Evolutionary conservation across 2,329 filamentous ascomycete genomes (phyloP).

Genomic region (Fusarium duplospermum): DNA sequence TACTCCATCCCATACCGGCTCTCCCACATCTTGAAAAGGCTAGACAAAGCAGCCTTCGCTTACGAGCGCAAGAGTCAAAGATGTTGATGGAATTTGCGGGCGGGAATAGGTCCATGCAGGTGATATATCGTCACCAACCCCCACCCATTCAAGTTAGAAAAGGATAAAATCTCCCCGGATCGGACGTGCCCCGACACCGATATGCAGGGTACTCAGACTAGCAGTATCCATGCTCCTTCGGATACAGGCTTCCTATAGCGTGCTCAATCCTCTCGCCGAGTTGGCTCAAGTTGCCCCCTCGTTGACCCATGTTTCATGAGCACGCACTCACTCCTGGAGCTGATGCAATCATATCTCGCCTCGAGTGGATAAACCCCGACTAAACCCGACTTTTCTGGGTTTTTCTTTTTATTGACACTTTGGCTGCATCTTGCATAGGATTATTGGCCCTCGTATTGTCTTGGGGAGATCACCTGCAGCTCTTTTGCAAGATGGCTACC

Average conservation of each 20-base stretch:
- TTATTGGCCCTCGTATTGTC: not conserved
- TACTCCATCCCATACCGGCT: not conserved
- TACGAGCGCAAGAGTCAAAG: rapidly evolving
- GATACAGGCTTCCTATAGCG: slow-evolving; percentile 2
- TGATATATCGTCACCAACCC: not conserved
- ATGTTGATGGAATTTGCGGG: not conserved
- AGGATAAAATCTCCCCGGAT: not conserved
- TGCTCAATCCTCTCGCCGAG: not conserved
- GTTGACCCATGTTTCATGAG: not conserved
- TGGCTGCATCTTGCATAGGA: not conserved
- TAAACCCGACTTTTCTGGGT: not conserved
- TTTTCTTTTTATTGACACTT: not conserved
- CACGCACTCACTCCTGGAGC: not conserved
- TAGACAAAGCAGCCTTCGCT: too few relatives aligned
- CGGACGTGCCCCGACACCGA: not conserved
- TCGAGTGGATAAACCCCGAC: not conserved
- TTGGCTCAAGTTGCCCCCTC: not conserved
- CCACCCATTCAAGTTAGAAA: not conserved
- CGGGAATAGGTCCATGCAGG: not conserved
- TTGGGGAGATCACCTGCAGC: not conserved
- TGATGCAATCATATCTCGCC: not conserved
- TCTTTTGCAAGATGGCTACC: not conserved
- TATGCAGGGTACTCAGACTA: not conserved
- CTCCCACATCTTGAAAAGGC: not conserved
- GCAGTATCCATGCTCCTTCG: not conserved